Evolutionary conservation across 2,329 filamentous ascomycete genomes (phyloP), one percentile per base, ranked within the genome.

Genomic region (Nakataea oryzae): DNA sequence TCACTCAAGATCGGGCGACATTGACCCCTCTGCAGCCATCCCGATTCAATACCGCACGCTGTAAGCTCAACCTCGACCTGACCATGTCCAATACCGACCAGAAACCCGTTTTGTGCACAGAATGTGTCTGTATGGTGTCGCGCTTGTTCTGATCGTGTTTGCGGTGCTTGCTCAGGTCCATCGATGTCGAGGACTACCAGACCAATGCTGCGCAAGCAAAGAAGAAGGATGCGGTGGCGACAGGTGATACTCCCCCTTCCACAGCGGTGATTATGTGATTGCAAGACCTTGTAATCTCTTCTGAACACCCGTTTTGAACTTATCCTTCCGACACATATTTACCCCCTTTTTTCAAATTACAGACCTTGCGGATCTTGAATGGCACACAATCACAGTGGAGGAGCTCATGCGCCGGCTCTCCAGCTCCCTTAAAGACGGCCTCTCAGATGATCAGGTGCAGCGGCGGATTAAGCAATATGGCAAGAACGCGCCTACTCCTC

Each of bases 341-440:
- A 0, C 34, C n/a, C 21, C 27, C 34, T 34, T 13, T n/a, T 1
- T 12, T 41, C n/a, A 30, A 12, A 26, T 7, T 32, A 21, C 60
- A 86, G 84, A 86, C 65, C 79, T 88, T 61, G 82, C 80, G 60
- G 78, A 81, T 63, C 77, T 90, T 59, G 85, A 90, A 68, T 89
- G 88, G 86, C 88, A 91, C 71, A 84, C 75, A 0, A 74, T 89
- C 13, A 71, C 82, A 0, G 69, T 79, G 14, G 76, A 83, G 8
- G 84, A 88, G 63, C 75, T 89, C n/a, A 78, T 81, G 63, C 77
- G 78, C 30, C 81, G 86, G 29, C 79, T 89, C 41, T 78, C 79
- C 1, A 83, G 81, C 7, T 86, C 85, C 17, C 70, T 78, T 17
- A 73, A 72, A 1, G 74, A 80, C 61, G 88, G 88, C 60, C 79